phyloP scores from a whole-genome alignment of 768 basidiomycete genomes.

The Hortiboletus flavorubellus region DNA sequence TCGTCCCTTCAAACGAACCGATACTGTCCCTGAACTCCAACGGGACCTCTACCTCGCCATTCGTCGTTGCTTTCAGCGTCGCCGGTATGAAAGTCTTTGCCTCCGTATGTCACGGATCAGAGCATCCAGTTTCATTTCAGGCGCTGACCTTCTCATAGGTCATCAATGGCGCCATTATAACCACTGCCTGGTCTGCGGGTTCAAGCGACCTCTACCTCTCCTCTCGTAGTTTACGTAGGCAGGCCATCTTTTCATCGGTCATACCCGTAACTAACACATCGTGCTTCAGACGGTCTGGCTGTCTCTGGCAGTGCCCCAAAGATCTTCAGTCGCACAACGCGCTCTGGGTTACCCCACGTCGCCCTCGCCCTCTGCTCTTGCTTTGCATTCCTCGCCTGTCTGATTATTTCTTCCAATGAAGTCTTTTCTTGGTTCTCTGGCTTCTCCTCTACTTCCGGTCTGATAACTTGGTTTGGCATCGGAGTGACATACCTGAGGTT shows the following conservation, averaged over 20 bases:
- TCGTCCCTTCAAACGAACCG: background rate
- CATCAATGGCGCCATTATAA: no score
- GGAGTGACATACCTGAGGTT: constrained; percentile 45
- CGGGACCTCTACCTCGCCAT: constrained; percentile 12
- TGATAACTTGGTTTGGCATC: constrained; percentile 46
- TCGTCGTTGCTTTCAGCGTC: background rate
- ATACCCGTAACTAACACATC: background rate
- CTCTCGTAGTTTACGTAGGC: background rate
- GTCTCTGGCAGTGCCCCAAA: constrained; percentile 51
- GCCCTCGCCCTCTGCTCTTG: constrained; percentile 27
- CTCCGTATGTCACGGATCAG: background rate
- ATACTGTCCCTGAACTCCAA: background rate
- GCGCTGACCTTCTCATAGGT: no score
- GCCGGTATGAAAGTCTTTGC: background rate
- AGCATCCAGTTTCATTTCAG: no score
- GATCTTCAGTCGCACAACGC: constrained; percentile 42
- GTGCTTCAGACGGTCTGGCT: constrained; percentile 49
- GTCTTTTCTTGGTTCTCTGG: constrained; percentile 43
- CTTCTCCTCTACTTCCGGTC: constrained; percentile 37
- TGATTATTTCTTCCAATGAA: constrained; percentile 35
- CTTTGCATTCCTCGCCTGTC: constrained; percentile 38
- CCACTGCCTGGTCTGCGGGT: background rate
- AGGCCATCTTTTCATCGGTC: background rate
- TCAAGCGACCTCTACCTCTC: background rate
- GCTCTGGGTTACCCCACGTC: constrained; percentile 44